These are phyloP conservation scores for Didymellaceae sp. DNA, from an alignment of 2,329 filamentous ascomycete species.

Conservation along the genomic window DNA sequence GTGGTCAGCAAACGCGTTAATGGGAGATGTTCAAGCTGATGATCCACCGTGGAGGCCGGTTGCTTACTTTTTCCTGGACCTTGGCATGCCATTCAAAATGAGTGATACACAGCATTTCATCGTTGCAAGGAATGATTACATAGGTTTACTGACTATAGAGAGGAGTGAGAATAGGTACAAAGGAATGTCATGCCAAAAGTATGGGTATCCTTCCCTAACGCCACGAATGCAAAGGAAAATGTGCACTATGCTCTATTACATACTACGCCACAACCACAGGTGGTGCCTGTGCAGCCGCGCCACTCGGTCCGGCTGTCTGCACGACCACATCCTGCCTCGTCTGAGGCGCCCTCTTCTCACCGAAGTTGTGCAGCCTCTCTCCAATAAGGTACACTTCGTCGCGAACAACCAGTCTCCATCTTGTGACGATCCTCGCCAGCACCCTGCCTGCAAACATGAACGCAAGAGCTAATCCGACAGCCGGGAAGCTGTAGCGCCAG, in stretches of 20 bases:
- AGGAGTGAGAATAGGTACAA: slow-evolving; percentile 1
- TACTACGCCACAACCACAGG: not conserved
- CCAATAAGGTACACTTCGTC: slow-evolving; percentile 98
- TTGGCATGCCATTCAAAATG: too few relatives aligned
- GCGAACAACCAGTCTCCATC: slow-evolving; percentile 81
- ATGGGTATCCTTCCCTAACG: slow-evolving; percentile 15
- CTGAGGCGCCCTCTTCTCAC: slow-evolving; percentile 56
- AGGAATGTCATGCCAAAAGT: slow-evolving; percentile 6
- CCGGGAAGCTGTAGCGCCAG: slow-evolving; percentile 77
- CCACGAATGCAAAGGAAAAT: slow-evolving; percentile 1
- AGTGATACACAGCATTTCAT: too few relatives aligned
- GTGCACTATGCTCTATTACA: not conserved
- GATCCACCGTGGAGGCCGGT: not conserved
- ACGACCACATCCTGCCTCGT: slow-evolving; percentile 1
- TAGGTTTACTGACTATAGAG: not conserved
- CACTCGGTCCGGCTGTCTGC: not conserved
- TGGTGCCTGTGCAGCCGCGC: not conserved
- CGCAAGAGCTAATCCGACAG: slow-evolving; percentile 57
- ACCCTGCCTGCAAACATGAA: slow-evolving; percentile 59
- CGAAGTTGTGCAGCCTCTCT: slow-evolving; percentile 93
- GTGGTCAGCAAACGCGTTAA: not conserved
- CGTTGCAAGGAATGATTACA: not conserved
- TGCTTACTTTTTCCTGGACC: too few relatives aligned
- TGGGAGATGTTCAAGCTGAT: not conserved
- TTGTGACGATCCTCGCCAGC: slow-evolving; percentile 65